phyloP scores from a whole-genome alignment of 2,329 filamentous ascomycete species.

The Ophiocordyceps sinensis region DNA sequence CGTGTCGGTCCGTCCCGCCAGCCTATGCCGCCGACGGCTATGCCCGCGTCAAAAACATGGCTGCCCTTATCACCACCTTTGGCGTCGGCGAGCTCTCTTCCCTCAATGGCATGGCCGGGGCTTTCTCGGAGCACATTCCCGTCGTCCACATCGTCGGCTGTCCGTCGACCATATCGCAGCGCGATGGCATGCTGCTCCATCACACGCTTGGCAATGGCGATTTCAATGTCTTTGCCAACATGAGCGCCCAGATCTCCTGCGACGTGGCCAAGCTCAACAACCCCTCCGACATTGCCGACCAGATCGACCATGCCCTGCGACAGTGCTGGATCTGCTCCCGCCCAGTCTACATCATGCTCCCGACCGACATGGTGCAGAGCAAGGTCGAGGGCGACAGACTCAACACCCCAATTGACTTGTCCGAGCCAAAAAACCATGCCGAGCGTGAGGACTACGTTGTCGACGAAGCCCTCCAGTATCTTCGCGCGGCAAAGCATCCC shows the following conservation, averaged over 20 bases:
- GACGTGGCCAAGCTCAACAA: slow-evolving; percentile 57
- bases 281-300: slow-evolving; percentile 51
- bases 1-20: slow-evolving; percentile 11
- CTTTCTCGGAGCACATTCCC: slow-evolving; percentile 58
- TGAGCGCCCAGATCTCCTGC: slow-evolving; percentile 59
- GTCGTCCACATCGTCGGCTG: slow-evolving; percentile 54
- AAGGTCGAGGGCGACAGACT: slow-evolving; percentile 64
- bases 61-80: slow-evolving; percentile 60
- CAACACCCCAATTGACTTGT: slow-evolving; percentile 54
- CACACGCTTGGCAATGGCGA: slow-evolving; percentile 67
- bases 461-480: slow-evolving; percentile 57
- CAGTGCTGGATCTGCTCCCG: slow-evolving; percentile 61
- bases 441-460: slow-evolving; percentile 75
- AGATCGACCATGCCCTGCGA: slow-evolving; percentile 65
- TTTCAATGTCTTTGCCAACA: slow-evolving; percentile 70
- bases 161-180: slow-evolving; percentile 32
- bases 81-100: slow-evolving; percentile 63
- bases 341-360: slow-evolving; percentile 73
- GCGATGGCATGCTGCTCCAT: slow-evolving; percentile 37
- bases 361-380: slow-evolving; percentile 64
- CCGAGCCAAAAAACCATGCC: slow-evolving; percentile 47
- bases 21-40: slow-evolving; percentile 74
- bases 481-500: slow-evolving; percentile 59
- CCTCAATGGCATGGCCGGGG: slow-evolving; percentile 59
- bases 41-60: slow-evolving; percentile 56